A percentile compares a stretch with the other conserved stretches of the same genome.
phyloP scores from a whole-genome alignment of 2,329 filamentous ascomycete genomes.

The Phaeosphaeria sp. region DNA sequence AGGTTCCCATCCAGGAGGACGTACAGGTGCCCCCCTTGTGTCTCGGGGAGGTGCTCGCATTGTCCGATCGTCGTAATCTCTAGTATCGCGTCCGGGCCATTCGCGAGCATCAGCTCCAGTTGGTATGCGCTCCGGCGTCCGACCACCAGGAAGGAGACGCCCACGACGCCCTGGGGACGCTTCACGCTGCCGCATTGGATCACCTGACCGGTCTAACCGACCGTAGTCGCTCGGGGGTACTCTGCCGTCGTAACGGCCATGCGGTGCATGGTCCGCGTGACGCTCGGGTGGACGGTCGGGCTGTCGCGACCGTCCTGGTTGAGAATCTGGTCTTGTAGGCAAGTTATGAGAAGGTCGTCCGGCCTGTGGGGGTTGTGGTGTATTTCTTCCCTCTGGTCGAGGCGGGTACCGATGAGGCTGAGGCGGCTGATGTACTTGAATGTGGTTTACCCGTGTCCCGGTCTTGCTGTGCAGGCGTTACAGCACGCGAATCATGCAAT shows the following conservation, averaged over 20 bases:
- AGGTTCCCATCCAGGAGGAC: constrained; percentile 32
- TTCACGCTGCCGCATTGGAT: constrained; percentile 47
- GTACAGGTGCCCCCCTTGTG: constrained; percentile 28
- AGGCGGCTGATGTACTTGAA: constrained; percentile 2
- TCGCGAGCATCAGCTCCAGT: constrained; percentile 38
- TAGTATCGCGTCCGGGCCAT: constrained; percentile 36
- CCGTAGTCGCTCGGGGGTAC: constrained; percentile 50
- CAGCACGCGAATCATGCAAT: constrained; percentile 13
- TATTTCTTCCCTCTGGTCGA: constrained; percentile 43
- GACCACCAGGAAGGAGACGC: constrained; percentile 33
- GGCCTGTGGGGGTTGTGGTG: constrained; percentile 31
- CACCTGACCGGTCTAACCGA: constrained; percentile 52
- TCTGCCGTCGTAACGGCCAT: constrained; percentile 43
- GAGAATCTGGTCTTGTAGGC: constrained; percentile 66
- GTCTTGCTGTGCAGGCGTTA: constrained; percentile 24
- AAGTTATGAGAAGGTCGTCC: constrained; percentile 51
- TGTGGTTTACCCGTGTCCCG: constrained; percentile 13
- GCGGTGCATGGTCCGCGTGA: constrained; percentile 28
- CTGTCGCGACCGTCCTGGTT: constrained; percentile 53
- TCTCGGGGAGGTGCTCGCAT: constrained; percentile 45
- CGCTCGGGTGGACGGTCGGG: constrained; percentile 43
- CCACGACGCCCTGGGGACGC: constrained; percentile 49
- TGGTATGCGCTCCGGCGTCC: constrained; percentile 46
- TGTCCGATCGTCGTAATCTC: constrained; percentile 46
- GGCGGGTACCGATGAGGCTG: constrained; percentile 30